Evolutionary conservation across 73 alveolate species (phyloP), one percentile per base, ranked within the genome.

Genomic region (Paramecium bursaria): DNA sequence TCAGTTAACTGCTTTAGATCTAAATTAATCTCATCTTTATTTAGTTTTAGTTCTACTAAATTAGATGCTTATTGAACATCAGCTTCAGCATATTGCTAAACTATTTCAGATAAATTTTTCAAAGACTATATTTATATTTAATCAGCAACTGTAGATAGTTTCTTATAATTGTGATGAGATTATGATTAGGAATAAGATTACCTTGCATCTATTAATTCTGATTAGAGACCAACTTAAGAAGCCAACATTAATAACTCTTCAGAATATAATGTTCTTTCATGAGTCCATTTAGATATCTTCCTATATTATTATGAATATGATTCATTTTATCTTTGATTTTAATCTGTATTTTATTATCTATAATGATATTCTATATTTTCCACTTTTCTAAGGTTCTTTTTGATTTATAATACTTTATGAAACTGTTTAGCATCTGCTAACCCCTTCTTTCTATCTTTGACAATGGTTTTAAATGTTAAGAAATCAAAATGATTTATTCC

Each of bases 371-470:
- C 27, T 0, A 57, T 57, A 3, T 57, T 3, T 30, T 57, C 76
- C 1, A 57, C 76, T n/a, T 30, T 23, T 27, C 33, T 57, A 30
- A 57, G 33, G 6, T 30, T 14, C 17, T 31, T 57, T 57, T 30
- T 57, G 13, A 57, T 57, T 57, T 57, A 48, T n/a, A 57, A 30
- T 0, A 57, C 30, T 30, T 30, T 57, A 0, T 19, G 19, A 57
- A 57, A 57, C 4, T 57, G 27, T n/a, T 57, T 50, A 1, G 76
- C 76, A 57, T 57, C 76, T 30, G 51, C 76, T 2, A 42, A 3
- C 2, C 76, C 76, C 15, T 57, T 57, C 7, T 30, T 57, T 57
- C 76, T 57, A 30, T 57, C 76, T 31, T 57, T 14, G 2, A 57
- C 76, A 30, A 57, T 57, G 33, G 27, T 57, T 29, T 57, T 57